A percentile compares a stretch with the other conserved stretches of the same genome.
Evolutionary conservation across 1,284 basidiomycete genomes (phyloP).

Genomic region (Ustilago trichophora): DNA sequence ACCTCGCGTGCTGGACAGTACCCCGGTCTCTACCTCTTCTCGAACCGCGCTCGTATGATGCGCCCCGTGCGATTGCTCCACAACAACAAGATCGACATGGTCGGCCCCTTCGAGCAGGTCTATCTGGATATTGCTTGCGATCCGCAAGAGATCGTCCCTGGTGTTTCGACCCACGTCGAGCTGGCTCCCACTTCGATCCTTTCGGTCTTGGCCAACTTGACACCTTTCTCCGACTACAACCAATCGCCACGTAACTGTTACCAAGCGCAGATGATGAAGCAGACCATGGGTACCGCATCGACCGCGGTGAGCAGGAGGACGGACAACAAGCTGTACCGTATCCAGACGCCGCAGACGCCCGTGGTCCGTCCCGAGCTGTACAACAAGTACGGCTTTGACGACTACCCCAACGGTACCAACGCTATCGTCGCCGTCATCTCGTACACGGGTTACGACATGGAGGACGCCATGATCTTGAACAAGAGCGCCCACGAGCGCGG

Average conservation of each 20-base stretch:
- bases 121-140: conserved; percentile 98
- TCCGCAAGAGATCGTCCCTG: conserved; percentile 84
- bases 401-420: conserved; percentile 97
- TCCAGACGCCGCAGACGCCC: conserved; percentile 94
- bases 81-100: conserved; percentile 86
- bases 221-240: conserved; percentile 90
- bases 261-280: conserved; percentile 95
- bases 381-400: conserved; percentile 97
- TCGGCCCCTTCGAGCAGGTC: conserved; percentile 98
- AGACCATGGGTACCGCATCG: conserved; percentile 98
- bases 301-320: conserved; percentile 90
- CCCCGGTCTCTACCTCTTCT: conserved; percentile 93
- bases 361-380: conserved; percentile 91
- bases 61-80: conserved; percentile 90
- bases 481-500: conserved; percentile 98
- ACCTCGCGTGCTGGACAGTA: conserved; percentile 93
- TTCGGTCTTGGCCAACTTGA: conserved; percentile 76
- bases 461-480: conserved; percentile 99
- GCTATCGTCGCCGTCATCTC: conserved; percentile 99
- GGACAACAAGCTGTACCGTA: conserved; percentile 97
- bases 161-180: conserved; percentile 85
- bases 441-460: conserved; percentile 99
- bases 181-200: conserved; percentile 94
- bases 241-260: conserved; percentile 75
- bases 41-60: conserved; percentile 92